These are phyloP conservation scores for Cladosporium sp. DNA, from an alignment of 2,329 filamentous ascomycete species.

Conservation along the genomic window DNA sequence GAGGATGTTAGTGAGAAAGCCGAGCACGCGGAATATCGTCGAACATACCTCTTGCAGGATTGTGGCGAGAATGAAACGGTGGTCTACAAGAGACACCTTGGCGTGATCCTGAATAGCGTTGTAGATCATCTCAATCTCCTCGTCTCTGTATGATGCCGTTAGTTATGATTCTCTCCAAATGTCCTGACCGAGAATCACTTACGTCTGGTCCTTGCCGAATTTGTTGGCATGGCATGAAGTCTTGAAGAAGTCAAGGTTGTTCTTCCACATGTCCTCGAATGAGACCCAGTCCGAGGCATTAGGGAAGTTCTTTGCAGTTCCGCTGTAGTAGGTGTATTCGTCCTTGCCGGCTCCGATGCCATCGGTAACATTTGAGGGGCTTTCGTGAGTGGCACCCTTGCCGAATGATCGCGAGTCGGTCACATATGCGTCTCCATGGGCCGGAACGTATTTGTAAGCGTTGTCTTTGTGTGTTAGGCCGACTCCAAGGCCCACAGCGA, in stretches of 20 bases:
- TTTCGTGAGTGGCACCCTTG: constrained; percentile 33
- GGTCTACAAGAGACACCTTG: constrained; percentile 40
- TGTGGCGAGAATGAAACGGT: constrained; percentile 47
- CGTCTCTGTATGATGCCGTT: constrained; percentile 27
- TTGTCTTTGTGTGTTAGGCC: constrained; percentile 6
- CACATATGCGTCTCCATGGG: constrained; percentile 26
- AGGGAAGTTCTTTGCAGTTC: constrained; percentile 28
- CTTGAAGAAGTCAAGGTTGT: constrained; percentile 36
- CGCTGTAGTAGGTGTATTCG: constrained; percentile 37
- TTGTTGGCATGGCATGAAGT: constrained; percentile 39
- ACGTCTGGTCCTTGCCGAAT: constrained; percentile 33
- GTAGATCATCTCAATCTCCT: constrained; percentile 43
- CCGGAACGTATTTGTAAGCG: constrained; percentile 10
- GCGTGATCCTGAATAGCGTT: constrained; percentile 41
- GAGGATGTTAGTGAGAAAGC: neutral
- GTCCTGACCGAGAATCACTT: neutral
- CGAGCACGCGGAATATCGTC: neutral
- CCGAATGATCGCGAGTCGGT: constrained; percentile 35
- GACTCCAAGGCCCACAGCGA: constrained; percentile 17
- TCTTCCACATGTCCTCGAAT: constrained; percentile 38
- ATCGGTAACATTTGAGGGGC: constrained; percentile 23
- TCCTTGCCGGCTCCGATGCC: constrained; percentile 34
- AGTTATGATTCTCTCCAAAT: neutral
- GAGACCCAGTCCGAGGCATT: constrained; percentile 28
- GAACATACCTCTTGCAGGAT: constrained; percentile 46